These are phyloP conservation scores for Tetratostichococcus sp. DNA, from an alignment of 139 green algal genomes.

Conservation along the genomic window DNA sequence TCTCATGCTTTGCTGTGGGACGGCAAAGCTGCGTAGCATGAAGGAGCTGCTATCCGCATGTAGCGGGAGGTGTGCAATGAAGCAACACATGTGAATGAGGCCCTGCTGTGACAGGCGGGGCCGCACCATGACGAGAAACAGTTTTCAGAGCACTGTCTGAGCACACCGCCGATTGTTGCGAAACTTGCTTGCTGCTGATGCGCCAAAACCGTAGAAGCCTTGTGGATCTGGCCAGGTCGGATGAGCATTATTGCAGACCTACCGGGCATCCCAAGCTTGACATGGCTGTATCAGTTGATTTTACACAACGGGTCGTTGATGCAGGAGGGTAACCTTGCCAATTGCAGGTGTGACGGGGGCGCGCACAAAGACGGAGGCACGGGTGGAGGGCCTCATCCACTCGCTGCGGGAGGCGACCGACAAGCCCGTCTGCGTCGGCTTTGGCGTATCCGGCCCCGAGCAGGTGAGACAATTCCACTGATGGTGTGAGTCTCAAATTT, in stretches of 20 bases:
- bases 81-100: not conserved
- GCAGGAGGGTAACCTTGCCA: no score
- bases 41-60: no score
- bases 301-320: no score
- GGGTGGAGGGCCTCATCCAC: slow-evolving; percentile 80
- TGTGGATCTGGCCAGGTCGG: no score
- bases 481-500: not conserved
- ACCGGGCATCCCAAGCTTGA: no score
- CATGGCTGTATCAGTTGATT: no score
- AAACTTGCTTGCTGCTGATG: no score
- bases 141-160: slow-evolving; percentile 1
- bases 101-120: not conserved
- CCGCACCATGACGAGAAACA: not conserved
- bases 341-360: slow-evolving; percentile 82
- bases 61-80: not conserved
- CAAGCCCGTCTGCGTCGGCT: slow-evolving; percentile 90
- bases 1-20: no score
- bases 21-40: not conserved
- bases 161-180: not conserved
- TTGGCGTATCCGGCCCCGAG: slow-evolving; percentile 88
- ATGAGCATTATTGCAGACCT: no score
- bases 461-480: slow-evolving; percentile 40
- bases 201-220: no score
- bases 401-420: slow-evolving; percentile 70
- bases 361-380: slow-evolving; percentile 46